phyloP scores from a whole-genome alignment of 805 yeast species.

The Starmerella powellii region DNA sequence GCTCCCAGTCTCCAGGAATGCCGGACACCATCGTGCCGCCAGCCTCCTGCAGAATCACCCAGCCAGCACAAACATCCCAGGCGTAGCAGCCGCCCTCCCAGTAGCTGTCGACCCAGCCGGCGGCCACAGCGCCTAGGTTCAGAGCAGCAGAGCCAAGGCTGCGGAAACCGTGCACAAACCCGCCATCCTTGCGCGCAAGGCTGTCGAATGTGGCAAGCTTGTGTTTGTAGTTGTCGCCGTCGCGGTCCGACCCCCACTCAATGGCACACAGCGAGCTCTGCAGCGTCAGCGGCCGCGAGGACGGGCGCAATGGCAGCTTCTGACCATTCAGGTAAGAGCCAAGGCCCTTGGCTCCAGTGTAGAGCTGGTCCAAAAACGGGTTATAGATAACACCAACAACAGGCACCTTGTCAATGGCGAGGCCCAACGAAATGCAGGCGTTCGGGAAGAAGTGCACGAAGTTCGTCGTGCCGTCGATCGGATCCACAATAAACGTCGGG shows the following conservation, averaged over 20 bases:
- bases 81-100: constrained; percentile 64
- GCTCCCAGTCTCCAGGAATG: constrained; percentile 38
- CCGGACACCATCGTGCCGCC: constrained; percentile 51
- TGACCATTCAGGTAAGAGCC: constrained; percentile 44
- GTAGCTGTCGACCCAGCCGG: constrained; percentile 47
- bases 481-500: constrained; percentile 56
- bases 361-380: constrained; percentile 44
- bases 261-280: constrained; percentile 45
- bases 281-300: constrained; percentile 33
- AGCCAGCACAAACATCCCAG: constrained; percentile 63
- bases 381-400: constrained; percentile 57
- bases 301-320: constrained; percentile 31
- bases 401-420: constrained; percentile 38
- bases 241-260: constrained; percentile 52
- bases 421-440: constrained; percentile 50
- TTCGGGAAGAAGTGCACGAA: constrained; percentile 52
- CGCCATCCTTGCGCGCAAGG: constrained; percentile 41
- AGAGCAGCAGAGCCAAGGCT: constrained; percentile 54
- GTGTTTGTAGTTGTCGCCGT: constrained; percentile 39
- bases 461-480: constrained; percentile 56
- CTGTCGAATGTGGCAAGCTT: constrained; percentile 40
- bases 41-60: constrained; percentile 48
- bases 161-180: constrained; percentile 50
- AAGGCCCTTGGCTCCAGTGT: constrained; percentile 42
- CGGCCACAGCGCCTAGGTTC: constrained; percentile 46